Conservation (phyloP, 2,329 filamentous ascomycete genomes). For the Lachnellula hyalina region DNA sequence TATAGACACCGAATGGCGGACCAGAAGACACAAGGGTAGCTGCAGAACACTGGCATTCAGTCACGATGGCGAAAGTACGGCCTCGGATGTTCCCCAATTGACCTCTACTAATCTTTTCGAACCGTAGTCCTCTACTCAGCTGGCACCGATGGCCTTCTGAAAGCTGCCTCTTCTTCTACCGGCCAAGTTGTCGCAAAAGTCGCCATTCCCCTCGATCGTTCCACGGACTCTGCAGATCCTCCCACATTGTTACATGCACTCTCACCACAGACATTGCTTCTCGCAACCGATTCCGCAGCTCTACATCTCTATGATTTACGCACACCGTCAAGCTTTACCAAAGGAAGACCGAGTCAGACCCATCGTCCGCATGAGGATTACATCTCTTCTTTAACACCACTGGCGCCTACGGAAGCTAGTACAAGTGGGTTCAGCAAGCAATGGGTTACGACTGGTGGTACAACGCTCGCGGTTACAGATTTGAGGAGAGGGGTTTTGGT, state of each 20-base stretch:
- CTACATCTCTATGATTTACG: conserved; percentile 85
- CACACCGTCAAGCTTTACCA: conserved; percentile 47
- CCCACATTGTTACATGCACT: conserved; percentile 78
- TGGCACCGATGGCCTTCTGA: conserved; percentile 54
- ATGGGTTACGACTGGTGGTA: conserved; percentile 90
- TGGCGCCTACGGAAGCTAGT: conserved; percentile 73
- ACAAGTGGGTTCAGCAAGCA: conserved; percentile 90
- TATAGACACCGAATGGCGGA: conserved; percentile 81
- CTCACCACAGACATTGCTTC: conserved; percentile 80
- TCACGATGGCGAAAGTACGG: conserved; percentile 65
- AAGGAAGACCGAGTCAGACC: conserved; percentile 66
- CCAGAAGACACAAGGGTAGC: conserved; percentile 87
- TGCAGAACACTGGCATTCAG: conserved; percentile 78
- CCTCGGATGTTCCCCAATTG: conserved; percentile 27
- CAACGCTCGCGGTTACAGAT: conserved; percentile 86
- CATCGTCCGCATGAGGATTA: conserved; percentile 90
- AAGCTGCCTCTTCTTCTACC: conserved; percentile 52
- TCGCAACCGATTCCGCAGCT: conserved; percentile 85
- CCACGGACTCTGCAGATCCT: conserved; percentile 49
- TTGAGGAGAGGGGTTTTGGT: conserved; percentile 79
- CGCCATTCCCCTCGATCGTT: conserved; percentile 53
- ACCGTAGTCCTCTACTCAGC: conserved; percentile 53
- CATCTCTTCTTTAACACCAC: conserved; percentile 77
- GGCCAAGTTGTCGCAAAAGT: conserved; percentile 77
- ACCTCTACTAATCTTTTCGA: conserved; percentile 5